Conservation (phyloP, 1,284 basidiomycete species). For the Ceratobasidium papillatum region DNA sequence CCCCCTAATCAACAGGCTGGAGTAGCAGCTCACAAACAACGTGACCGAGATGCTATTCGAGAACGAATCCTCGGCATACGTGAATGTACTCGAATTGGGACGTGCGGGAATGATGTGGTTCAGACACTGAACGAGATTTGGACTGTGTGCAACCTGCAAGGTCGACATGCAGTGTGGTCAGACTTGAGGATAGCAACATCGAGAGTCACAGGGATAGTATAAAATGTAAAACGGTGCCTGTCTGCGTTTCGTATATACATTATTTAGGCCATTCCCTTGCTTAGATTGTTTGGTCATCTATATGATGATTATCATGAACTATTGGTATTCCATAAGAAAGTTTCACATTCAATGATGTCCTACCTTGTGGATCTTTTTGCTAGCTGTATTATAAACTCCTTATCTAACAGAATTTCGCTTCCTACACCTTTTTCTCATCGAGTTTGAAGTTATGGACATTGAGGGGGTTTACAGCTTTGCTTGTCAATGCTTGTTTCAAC, state of each 20-base stretch:
- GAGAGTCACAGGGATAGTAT: not conserved
- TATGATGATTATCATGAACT: too few relatives aligned
- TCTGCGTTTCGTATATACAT: not conserved
- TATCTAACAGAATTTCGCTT: too few relatives aligned
- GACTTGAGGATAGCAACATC: not conserved
- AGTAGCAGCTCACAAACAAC: not conserved
- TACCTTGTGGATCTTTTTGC: too few relatives aligned
- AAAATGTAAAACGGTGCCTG: not conserved
- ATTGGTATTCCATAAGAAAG: too few relatives aligned
- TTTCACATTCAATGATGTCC: too few relatives aligned
- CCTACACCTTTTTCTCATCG: not conserved
- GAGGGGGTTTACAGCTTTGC: too few relatives aligned
- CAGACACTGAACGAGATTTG: not conserved
- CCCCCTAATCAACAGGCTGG: not conserved
- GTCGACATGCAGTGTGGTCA: not conserved
- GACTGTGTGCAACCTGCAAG: not conserved
- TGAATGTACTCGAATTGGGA: not conserved
- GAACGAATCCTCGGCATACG: not conserved
- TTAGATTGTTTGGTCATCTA: too few relatives aligned
- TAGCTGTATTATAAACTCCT: too few relatives aligned
- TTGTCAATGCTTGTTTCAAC: too few relatives aligned
- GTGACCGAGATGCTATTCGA: conserved; percentile 2
- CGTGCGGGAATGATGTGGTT: not conserved
- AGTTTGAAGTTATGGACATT: too few relatives aligned
- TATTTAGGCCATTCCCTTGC: too few relatives aligned